Conservation (phyloP, 208 protist genomes). For the Zelonia costaricensis region DNA sequence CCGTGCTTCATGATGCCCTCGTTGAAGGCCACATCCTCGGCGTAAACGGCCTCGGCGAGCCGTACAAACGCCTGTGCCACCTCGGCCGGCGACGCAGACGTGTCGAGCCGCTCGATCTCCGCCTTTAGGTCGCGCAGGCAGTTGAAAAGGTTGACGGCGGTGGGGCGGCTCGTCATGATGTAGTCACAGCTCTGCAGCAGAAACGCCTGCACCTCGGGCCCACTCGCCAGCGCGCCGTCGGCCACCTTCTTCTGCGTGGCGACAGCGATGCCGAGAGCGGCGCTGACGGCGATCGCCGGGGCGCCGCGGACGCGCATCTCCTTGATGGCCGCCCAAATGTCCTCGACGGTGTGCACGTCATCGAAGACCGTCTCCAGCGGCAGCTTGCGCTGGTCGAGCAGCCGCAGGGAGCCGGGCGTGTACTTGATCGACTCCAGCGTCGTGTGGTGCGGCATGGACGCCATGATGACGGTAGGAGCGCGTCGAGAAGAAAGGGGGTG, state of each 20-base stretch:
- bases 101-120: conserved; percentile 34
- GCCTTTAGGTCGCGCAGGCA: conserved; percentile 69
- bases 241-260: conserved; percentile 52
- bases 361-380: conserved; percentile 84
- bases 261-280: conserved; percentile 91
- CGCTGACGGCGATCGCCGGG: conserved; percentile 95
- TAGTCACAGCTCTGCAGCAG: conserved; percentile 81
- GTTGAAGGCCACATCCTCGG: conserved; percentile 90
- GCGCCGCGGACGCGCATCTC: conserved; percentile 96
- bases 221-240: conserved; percentile 25
- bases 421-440: conserved; percentile 90
- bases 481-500: neutral
- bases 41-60: conserved; percentile 88
- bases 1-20: conserved; percentile 92
- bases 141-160: conserved; percentile 96
- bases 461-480: conserved; percentile 23
- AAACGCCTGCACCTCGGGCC: conserved; percentile 46
- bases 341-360: conserved; percentile 77
- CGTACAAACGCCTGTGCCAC: conserved; percentile 62
- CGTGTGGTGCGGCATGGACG: conserved; percentile 38
- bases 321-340: conserved; percentile 90
- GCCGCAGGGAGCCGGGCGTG: conserved; percentile 43
- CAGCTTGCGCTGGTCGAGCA: conserved; percentile 88
- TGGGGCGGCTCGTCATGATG: conserved; percentile 93
- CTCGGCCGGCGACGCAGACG: conserved; percentile 14